Percentiles rank a stretch among this genome's conserved stretches.
Evolutionary conservation across 1,139 yeast genomes (phyloP).

Genomic region (Geotrichum phurueaensis): DNA sequence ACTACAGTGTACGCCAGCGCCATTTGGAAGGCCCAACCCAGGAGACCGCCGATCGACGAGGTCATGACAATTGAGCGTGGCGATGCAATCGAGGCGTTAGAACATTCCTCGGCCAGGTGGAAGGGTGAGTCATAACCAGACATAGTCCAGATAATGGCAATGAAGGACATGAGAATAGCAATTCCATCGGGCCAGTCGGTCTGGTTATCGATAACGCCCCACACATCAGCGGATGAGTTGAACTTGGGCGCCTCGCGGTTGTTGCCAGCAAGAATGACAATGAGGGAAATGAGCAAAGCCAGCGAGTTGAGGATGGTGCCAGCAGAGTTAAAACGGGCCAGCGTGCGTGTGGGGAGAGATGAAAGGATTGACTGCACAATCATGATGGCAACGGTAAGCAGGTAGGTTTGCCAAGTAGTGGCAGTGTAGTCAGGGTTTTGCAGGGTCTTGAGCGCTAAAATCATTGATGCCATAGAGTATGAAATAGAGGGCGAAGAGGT

Average conservation of each 20-base stretch:
- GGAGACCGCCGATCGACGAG: constrained; percentile 52
- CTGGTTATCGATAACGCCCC: constrained; percentile 51
- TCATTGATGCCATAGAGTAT: constrained; percentile 55
- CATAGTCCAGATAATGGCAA: constrained; percentile 72
- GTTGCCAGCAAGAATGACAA: constrained; percentile 53
- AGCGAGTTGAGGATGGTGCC: constrained; percentile 48
- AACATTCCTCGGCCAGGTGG: constrained; percentile 66
- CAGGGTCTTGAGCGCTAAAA: constrained; percentile 47
- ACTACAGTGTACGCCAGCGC: constrained; percentile 62
- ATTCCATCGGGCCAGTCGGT: constrained; percentile 67
- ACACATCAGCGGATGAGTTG: constrained; percentile 48
- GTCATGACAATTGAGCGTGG: constrained; percentile 65
- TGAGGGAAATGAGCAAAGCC: constrained; percentile 50
- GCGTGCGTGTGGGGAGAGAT: constrained; percentile 46
- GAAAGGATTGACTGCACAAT: constrained; percentile 41
- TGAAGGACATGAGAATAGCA: constrained; percentile 53
- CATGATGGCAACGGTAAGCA: constrained; percentile 49
- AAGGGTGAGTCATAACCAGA: constrained; percentile 72
- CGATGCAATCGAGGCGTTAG: constrained; percentile 58
- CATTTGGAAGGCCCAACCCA: constrained; percentile 60
- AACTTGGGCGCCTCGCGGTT: constrained; percentile 49
- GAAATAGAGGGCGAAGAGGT: constrained; percentile 62
- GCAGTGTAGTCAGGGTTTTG: constrained; percentile 38
- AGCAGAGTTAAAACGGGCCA: constrained; percentile 49
- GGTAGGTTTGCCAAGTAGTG: constrained; percentile 47